These are phyloP conservation scores for Umbellularia californica DNA, from an alignment of 164 flowering plant genomes.

Conservation along the genomic window DNA sequence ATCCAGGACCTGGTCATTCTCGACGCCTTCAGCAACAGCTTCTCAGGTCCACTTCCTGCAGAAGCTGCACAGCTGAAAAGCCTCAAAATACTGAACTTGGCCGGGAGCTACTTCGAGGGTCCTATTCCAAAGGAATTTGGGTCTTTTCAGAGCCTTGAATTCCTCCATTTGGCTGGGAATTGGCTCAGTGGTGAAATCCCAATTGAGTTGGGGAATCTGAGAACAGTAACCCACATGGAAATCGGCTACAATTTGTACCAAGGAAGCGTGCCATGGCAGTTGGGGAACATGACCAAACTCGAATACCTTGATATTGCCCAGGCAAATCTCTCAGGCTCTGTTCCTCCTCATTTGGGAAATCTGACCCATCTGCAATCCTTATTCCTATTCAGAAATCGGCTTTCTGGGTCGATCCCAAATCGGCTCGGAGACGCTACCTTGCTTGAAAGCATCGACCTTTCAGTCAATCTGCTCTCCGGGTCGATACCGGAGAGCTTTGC, in stretches of 20 bases:
- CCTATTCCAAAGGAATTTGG: slow-evolving; percentile 75
- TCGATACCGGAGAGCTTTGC: slow-evolving; percentile 72
- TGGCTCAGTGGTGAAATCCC: slow-evolving; percentile 59
- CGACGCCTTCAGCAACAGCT: slow-evolving; percentile 93
- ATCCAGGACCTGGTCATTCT: slow-evolving; percentile 43
- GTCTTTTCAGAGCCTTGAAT: slow-evolving; percentile 60
- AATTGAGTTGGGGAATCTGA: slow-evolving; percentile 55
- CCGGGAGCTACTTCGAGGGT: slow-evolving; percentile 92
- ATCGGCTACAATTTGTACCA: slow-evolving; percentile 81
- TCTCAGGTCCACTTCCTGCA: slow-evolving; percentile 64
- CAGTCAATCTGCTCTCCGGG: slow-evolving; percentile 76
- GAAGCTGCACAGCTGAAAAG: slow-evolving; percentile 47
- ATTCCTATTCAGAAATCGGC: slow-evolving; percentile 72
- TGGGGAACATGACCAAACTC: slow-evolving; percentile 76
- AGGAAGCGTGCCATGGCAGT: slow-evolving; percentile 71
- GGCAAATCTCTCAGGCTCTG: slow-evolving; percentile 73
- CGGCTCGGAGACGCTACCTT: slow-evolving; percentile 43
- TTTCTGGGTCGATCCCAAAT: slow-evolving; percentile 57
- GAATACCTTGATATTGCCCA: slow-evolving; percentile 87
- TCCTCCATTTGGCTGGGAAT: slow-evolving; percentile 89
- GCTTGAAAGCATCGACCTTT: slow-evolving; percentile 73
- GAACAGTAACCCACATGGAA: slow-evolving; percentile 76
- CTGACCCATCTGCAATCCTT: slow-evolving; percentile 69
- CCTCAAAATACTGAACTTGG: slow-evolving; percentile 75
- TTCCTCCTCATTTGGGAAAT: slow-evolving; percentile 59